Base-by-base conservation (phyloP, 2,329 filamentous ascomycete genomes). In the Pseudogymnoascus sp. region DNA sequence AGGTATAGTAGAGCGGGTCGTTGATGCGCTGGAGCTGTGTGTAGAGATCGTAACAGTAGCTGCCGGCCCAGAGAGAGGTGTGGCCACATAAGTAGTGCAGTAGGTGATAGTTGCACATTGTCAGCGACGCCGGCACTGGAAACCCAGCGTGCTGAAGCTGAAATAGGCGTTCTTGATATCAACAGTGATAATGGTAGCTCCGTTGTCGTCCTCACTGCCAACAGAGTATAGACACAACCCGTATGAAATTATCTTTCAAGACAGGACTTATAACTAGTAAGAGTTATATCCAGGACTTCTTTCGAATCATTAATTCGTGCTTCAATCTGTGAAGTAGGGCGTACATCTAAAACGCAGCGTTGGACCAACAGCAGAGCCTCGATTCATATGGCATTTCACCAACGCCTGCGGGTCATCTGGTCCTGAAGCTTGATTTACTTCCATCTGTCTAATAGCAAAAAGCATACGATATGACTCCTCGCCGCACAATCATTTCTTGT, bases 11-110 rank as follows among this genome's bases (percentile, higher is more conserved):
- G n/a, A 45, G 37, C 4, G 70, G 70, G 25, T 71, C 59, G 61
- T 72, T 71, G 62, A 72, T 71, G 10, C 71, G 66, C 63, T 71
- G 68, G 1, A 72, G 66, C 59, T 72, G 70, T 10, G 66, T 62
- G 63, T 67, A 71, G 39, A 72, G 66, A 15, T 64, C 65, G 60
- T 70, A 69, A 61, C 71, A 72, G 62, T 65, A 66, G 5, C 69
- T 62, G 10, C 67, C 69, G 5, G 70, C 69, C 31, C 69, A 61
- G 59, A 72, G 67, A 21, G 60, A 63, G 40, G 61, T 60, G 60
- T 72, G 71, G 3, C 70, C 69, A 33, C 71, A 72, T n/a, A 66
- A 67, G 8, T 60, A 61, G 25, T 66, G 62, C n/a, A 70, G 52
- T 58, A 60, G 62, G 58, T 62, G 69, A 66, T 71, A 72, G 52